A percentile compares a stretch with the other conserved stretches of the same genome.
phyloP scores from a whole-genome alignment of 164 flowering plant species.

The Magnolia officinalis region DNA sequence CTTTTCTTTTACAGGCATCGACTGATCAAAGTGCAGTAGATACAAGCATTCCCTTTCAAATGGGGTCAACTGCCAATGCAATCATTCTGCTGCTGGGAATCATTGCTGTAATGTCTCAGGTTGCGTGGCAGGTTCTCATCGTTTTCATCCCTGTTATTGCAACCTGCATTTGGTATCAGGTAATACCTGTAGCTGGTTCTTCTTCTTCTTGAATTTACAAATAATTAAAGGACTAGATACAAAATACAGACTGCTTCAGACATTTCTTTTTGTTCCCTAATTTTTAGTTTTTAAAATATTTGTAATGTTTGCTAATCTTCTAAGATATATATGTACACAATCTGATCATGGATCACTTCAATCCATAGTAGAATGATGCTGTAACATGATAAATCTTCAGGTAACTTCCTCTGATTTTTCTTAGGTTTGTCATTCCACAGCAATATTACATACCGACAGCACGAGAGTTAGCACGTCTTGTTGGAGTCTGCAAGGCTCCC shows the following conservation, averaged over 20 bases:
- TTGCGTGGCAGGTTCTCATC: constrained; percentile 87
- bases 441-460: constrained; percentile 36
- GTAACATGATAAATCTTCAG: neutral
- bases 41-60: constrained; percentile 37
- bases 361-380: neutral
- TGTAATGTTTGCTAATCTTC: too few relatives aligned
- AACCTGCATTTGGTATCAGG: constrained; percentile 82
- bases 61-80: constrained; percentile 47
- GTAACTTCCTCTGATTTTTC: neutral
- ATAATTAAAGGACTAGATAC: neutral
- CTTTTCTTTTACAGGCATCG: constrained; percentile 56
- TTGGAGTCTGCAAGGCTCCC: constrained; percentile 41
- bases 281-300: neutral
- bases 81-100: constrained; percentile 70
- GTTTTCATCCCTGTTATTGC: constrained; percentile 69
- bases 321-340: neutral
- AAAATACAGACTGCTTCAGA: neutral
- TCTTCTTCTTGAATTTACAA: neutral
- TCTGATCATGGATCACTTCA: neutral
- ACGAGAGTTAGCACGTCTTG: constrained; percentile 33
- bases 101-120: constrained; percentile 88
- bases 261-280: too few relatives aligned
- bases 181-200: constrained; percentile 18
- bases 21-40: constrained; percentile 91
- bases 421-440: constrained; percentile 14